Conservation (phyloP, 2,329 filamentous ascomycete species). For the Hypoxylon sp. region DNA sequence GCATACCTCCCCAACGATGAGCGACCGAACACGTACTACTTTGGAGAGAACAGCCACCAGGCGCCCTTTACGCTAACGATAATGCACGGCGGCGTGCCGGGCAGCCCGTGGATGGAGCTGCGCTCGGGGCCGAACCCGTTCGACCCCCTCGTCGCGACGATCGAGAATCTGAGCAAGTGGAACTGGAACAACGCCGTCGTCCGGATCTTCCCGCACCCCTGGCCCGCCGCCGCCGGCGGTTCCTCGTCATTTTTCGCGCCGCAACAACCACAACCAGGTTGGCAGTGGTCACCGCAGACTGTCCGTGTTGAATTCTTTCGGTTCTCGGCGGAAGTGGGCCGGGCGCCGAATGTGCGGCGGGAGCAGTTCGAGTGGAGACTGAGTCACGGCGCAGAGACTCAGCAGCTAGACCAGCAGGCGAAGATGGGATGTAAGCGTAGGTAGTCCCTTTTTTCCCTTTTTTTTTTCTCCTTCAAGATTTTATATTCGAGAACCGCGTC, state of each 20-base stretch:
- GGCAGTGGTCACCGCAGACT: slow-evolving; percentile 2
- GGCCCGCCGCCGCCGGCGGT: not conserved
- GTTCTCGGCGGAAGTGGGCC: slow-evolving; percentile 39
- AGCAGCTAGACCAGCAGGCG: slow-evolving; percentile 26
- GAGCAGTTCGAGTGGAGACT: slow-evolving; percentile 48
- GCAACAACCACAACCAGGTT: not conserved
- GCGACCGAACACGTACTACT: slow-evolving; percentile 31
- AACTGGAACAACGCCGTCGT: slow-evolving; percentile 20
- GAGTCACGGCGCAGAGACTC: slow-evolving; percentile 40
- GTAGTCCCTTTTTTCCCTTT: not conserved
- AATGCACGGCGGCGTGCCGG: slow-evolving; percentile 33
- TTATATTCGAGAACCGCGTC: not conserved
- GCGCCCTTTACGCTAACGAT: slow-evolving; percentile 39
- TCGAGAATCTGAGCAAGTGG: slow-evolving; percentile 22
- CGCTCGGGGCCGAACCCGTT: slow-evolving; percentile 33
- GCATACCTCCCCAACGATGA: slow-evolving; percentile 36
- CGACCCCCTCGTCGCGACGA: slow-evolving; percentile 40
- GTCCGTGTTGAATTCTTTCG: slow-evolving; percentile 17
- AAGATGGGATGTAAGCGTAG: slow-evolving; percentile 42
- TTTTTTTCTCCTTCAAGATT: not conserved
- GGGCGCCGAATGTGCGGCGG: slow-evolving; percentile 17
- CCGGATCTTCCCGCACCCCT: slow-evolving; percentile 7
- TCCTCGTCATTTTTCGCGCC: not conserved
- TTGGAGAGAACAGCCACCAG: slow-evolving; percentile 38
- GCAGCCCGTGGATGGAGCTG: slow-evolving; percentile 39